Conservation (phyloP, 2,329 filamentous ascomycete genomes). For the Neoarthrinium moseri region DNA sequence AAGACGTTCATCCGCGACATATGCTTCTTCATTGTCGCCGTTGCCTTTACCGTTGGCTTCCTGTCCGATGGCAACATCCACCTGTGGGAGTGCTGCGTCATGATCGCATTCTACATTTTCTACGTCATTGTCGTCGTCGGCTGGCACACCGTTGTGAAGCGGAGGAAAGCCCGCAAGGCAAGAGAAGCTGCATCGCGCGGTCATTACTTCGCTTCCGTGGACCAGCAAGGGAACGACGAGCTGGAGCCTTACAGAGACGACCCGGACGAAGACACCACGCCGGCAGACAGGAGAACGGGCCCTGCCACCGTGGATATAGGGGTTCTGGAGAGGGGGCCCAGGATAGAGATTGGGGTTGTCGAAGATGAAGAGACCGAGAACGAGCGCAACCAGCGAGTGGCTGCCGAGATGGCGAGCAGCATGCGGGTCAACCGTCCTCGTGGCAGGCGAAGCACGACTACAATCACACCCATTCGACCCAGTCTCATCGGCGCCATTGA, state of each 20-base stretch:
- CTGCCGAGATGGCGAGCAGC: slow-evolving; percentile 83
- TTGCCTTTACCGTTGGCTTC: slow-evolving; percentile 84
- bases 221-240: slow-evolving; percentile 48
- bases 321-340: slow-evolving; percentile 41
- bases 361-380: slow-evolving; percentile 53
- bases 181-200: slow-evolving; percentile 71
- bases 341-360: slow-evolving; percentile 50
- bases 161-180: slow-evolving; percentile 57
- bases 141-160: slow-evolving; percentile 85
- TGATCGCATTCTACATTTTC: slow-evolving; percentile 89
- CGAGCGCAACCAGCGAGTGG: slow-evolving; percentile 56
- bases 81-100: slow-evolving; percentile 84
- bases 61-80: slow-evolving; percentile 80
- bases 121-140: slow-evolving; percentile 86
- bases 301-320: slow-evolving; percentile 36
- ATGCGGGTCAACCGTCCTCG: slow-evolving; percentile 81
- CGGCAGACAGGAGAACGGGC: slow-evolving; percentile 23
- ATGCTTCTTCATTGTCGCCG: slow-evolving; percentile 84
- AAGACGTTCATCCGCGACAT: slow-evolving; percentile 91
- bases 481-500: slow-evolving; percentile 92
- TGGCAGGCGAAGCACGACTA: slow-evolving; percentile 65
- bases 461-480: slow-evolving; percentile 82
- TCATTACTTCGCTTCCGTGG: slow-evolving; percentile 64
- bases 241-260: slow-evolving; percentile 65
- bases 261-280: slow-evolving; percentile 49